Conservation (phyloP, 176 grass and related monocot genomes). For the sorghum (Sorghum bicolor) region DNA sequence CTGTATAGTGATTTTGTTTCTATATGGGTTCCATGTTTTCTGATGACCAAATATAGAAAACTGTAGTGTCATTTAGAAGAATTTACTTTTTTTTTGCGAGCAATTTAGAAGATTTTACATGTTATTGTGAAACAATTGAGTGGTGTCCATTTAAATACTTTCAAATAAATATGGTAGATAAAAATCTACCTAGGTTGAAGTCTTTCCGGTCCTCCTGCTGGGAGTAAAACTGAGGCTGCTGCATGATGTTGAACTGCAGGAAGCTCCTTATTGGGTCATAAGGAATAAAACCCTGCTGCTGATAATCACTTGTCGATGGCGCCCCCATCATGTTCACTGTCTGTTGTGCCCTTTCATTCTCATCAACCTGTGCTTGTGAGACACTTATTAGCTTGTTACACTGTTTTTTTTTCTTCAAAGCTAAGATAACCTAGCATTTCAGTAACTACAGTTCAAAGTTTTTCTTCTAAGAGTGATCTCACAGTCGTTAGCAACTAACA, state of each 20-base stretch:
- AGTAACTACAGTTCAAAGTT: neutral
- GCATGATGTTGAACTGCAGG: slow-evolving; percentile 74
- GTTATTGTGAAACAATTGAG: neutral
- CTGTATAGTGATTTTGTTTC: neutral
- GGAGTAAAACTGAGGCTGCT: slow-evolving; percentile 54
- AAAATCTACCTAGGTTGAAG: slow-evolving; percentile 53
- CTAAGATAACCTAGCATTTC: neutral
- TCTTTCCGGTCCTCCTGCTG: slow-evolving; percentile 51
- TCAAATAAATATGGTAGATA: neutral
- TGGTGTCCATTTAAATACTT: neutral
- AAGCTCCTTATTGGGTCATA: slow-evolving; percentile 69
- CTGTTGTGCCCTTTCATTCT: slow-evolving; percentile 71
- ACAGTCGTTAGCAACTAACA: neutral
- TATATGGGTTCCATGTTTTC: neutral
- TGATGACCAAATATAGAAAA: neutral
- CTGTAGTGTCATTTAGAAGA: neutral
- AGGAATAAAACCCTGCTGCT: slow-evolving; percentile 53
- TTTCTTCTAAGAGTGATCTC: neutral
- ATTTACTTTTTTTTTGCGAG: too few species aligned
- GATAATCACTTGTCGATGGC: slow-evolving; percentile 51
- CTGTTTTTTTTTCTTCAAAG: neutral
- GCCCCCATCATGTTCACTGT: slow-evolving; percentile 66
- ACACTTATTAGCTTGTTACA: neutral
- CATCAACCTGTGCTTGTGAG: slow-evolving; percentile 40
- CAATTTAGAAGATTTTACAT: neutral